Percentiles rank a stretch among this genome's conserved stretches.
Evolutionary conservation across 83 land plant species (phyloP).

Genomic region (Larix sibirica): DNA sequence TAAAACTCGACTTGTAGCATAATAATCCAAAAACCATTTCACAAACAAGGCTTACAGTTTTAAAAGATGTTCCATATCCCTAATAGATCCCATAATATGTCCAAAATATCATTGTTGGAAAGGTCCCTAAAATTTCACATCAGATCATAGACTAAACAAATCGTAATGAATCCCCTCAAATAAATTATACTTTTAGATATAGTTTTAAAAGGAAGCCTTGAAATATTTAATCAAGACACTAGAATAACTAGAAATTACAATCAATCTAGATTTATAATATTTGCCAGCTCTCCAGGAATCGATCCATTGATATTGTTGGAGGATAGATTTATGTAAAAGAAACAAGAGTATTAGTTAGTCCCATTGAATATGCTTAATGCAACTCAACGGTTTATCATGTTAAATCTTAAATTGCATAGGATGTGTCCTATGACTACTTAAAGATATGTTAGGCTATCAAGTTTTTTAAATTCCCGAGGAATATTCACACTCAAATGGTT

Average conservation of each 20-base stretch:
- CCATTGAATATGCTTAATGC: background rate
- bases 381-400: background rate
- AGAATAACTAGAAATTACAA: too few relatives aligned
- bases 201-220: background rate
- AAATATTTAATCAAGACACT: background rate
- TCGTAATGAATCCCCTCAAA: background rate
- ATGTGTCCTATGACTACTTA: too few relatives aligned
- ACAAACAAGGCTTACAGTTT: conserved; percentile 47
- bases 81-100: conserved; percentile 62
- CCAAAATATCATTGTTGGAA: conserved; percentile 67
- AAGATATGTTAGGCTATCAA: too few relatives aligned
- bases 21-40: background rate
- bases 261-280: too few relatives aligned
- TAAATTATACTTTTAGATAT: background rate
- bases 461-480: conserved; percentile 59
- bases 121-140: conserved; percentile 49
- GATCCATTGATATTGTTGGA: too few relatives aligned
- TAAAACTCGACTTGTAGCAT: too few relatives aligned
- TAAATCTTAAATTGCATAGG: background rate
- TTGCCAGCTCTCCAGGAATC: conserved; percentile 77
- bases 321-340: too few relatives aligned
- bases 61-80: too few relatives aligned
- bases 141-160: background rate
- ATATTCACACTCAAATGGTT: conserved; percentile 73
- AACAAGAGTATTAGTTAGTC: too few relatives aligned